Evolutionary conservation across 345 rosid genomes (phyloP).

Genomic region (Rhizophora apiculata): DNA sequence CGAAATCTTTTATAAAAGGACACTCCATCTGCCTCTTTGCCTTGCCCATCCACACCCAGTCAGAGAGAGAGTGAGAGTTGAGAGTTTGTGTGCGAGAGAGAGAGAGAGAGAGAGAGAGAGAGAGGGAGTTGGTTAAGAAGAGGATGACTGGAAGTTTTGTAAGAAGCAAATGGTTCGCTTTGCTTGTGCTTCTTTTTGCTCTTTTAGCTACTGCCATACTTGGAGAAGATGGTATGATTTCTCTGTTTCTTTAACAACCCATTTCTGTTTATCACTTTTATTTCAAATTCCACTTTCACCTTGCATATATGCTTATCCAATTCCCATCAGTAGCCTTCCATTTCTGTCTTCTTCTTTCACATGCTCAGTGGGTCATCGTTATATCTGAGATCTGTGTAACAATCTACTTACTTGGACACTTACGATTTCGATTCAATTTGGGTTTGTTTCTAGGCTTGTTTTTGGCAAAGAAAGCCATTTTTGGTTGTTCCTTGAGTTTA

Average conservation of each 20-base stretch:
- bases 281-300: background rate
- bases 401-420: background rate
- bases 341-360: background rate
- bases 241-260: background rate
- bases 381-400: constrained; percentile 29
- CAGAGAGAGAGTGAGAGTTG: no score
- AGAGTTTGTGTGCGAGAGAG: background rate
- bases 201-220: constrained; percentile 34
- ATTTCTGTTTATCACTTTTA: background rate
- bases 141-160: constrained; percentile 36
- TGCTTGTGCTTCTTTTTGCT: constrained; percentile 37
- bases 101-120: constrained; percentile 19
- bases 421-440: background rate
- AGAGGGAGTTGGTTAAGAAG: constrained; percentile 14
- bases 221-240: constrained; percentile 65
- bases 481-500: background rate
- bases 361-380: constrained; percentile 17
- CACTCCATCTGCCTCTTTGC: constrained; percentile 18
- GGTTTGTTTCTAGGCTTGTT: background rate
- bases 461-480: background rate
- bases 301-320: no score
- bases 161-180: constrained; percentile 41
- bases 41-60: background rate
- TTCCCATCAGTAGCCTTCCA: no score
- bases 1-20: constrained; percentile 50